phyloP scores from a whole-genome alignment of 1,139 yeast species.

The Insectozyma bohioensis region DNA sequence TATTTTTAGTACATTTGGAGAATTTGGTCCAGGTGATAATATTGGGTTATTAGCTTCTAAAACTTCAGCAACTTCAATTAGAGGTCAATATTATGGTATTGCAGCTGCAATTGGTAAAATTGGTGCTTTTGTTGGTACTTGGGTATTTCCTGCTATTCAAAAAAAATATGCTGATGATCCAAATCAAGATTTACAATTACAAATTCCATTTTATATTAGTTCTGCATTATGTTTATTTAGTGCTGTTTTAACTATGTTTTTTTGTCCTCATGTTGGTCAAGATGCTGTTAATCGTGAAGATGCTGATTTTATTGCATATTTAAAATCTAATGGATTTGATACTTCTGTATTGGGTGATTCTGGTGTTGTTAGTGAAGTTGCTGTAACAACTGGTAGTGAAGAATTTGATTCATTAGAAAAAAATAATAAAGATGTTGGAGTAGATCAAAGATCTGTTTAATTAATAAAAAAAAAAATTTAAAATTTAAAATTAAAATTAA shows the following conservation, averaged over 20 bases:
- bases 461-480: too few relatives aligned
- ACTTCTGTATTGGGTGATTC: constrained; percentile 42
- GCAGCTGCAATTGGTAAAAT: constrained; percentile 90
- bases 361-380: constrained; percentile 8
- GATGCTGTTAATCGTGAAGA: constrained; percentile 81
- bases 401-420: constrained; percentile 5
- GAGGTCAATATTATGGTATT: constrained; percentile 89
- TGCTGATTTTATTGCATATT: constrained; percentile 61
- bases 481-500: too few relatives aligned
- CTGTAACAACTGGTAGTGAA: constrained; percentile 1
- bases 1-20: constrained; percentile 82
- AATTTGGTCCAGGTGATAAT: constrained; percentile 93
- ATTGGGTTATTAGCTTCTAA: constrained; percentile 86
- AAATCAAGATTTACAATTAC: constrained; percentile 49
- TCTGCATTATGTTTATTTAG: constrained; percentile 74
- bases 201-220: constrained; percentile 81
- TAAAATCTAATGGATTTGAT: constrained; percentile 60
- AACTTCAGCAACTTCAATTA: constrained; percentile 79
- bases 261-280: constrained; percentile 80
- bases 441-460: not conserved
- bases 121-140: constrained; percentile 92
- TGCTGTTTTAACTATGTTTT: constrained; percentile 65
- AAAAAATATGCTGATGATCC: constrained; percentile 33
- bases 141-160: constrained; percentile 77
- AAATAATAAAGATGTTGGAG: constrained; percentile 2